Percentiles rank a stretch among this genome's conserved stretches.
These are phyloP conservation scores for Clarireedia hainanense DNA, from an alignment of 2,329 filamentous ascomycete species.

Conservation along the genomic window DNA sequence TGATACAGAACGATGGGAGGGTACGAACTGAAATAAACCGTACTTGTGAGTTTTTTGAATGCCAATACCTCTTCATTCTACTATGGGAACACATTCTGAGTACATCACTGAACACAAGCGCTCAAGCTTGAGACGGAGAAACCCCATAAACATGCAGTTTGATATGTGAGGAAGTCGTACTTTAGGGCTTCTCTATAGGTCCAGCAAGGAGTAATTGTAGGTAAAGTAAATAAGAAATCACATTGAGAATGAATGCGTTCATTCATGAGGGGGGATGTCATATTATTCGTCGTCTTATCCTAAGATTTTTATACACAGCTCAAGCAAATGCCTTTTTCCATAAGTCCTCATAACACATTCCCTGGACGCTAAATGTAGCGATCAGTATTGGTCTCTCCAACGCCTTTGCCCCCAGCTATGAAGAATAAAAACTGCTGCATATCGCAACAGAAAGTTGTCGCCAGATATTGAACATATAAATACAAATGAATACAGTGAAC, in stretches of 20 bases:
- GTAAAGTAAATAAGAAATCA: neutral
- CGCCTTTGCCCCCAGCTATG: conserved; percentile 29
- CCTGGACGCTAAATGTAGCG: conserved; percentile 22
- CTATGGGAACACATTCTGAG: too few species aligned
- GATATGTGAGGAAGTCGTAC: too few species aligned
- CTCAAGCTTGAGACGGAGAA: too few species aligned
- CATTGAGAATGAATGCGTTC: neutral
- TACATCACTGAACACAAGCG: too few species aligned
- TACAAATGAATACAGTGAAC: conserved; percentile 28
- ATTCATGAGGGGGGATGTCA: conserved; percentile 49
- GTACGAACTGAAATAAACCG: too few species aligned
- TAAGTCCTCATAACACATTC: conserved; percentile 23
- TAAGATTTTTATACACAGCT: conserved; percentile 31
- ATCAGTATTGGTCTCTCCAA: conserved; percentile 26
- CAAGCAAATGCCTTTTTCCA: conserved; percentile 24
- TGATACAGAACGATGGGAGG: too few species aligned
- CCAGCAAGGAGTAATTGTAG: neutral
- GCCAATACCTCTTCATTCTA: too few species aligned
- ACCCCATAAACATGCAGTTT: too few species aligned
- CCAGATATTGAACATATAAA: conserved; percentile 29
- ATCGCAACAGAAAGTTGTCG: conserved; percentile 29
- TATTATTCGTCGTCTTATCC: conserved; percentile 44
- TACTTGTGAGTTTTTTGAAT: too few species aligned
- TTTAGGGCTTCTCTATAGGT: neutral
- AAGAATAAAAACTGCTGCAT: conserved; percentile 23